A percentile compares a stretch with the other conserved stretches of the same genome.
Evolutionary conservation across 129 eudicot genomes (phyloP).

Genomic region (Tagetes erecta): DNA sequence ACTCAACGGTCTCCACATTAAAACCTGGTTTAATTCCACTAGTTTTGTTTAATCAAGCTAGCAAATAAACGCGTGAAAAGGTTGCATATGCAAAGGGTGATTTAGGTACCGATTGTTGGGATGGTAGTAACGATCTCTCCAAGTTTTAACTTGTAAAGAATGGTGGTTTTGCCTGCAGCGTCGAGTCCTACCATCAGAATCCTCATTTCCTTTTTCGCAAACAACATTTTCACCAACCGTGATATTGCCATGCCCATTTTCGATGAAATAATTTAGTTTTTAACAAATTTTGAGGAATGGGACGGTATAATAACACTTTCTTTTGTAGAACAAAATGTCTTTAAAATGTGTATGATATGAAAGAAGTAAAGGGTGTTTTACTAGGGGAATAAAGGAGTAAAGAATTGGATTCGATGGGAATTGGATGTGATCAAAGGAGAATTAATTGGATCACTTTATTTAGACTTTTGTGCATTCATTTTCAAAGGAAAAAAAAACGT

Average conservation of each 20-base stretch:
- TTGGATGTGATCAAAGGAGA: conserved; percentile 28
- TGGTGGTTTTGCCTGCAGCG: conserved; percentile 84
- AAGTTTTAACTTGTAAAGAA: conserved; percentile 69
- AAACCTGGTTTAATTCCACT: conserved; percentile 42
- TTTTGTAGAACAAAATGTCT: conserved; percentile 6
- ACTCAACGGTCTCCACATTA: conserved; percentile 79
- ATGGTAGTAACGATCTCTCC: conserved; percentile 73
- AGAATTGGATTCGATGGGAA: conserved; percentile 38
- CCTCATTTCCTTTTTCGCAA: conserved; percentile 78
- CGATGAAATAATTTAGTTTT: background rate
- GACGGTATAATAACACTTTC: background rate
- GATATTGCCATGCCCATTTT: conserved; percentile 57
- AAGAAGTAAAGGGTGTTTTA: conserved; percentile 12
- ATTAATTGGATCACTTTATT: conserved; percentile 22
- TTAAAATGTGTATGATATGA: background rate
- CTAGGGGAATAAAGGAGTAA: conserved; percentile 38
- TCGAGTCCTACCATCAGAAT: conserved; percentile 80
- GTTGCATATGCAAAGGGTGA: background rate
- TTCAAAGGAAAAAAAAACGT: conserved; percentile 16
- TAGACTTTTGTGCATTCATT: conserved; percentile 17
- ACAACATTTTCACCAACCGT: conserved; percentile 43
- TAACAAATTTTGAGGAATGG: too few species aligned
- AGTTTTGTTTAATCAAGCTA: background rate
- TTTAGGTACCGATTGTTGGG: conserved; percentile 61
- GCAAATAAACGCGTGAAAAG: background rate